These are phyloP conservation scores for Myrica gale DNA, from an alignment of 306 rosid genomes.

Conservation along the genomic window DNA sequence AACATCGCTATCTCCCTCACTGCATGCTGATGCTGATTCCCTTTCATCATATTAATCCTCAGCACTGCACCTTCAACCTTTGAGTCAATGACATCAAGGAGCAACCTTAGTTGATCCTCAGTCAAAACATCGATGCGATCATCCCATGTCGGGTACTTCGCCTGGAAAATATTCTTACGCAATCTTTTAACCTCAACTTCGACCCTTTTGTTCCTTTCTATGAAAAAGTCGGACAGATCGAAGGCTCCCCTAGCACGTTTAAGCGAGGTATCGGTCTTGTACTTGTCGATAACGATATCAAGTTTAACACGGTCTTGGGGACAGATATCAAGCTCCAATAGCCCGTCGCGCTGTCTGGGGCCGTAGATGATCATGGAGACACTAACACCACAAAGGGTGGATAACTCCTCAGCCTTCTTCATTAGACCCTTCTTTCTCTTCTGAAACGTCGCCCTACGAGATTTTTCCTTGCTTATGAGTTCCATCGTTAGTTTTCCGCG, in stretches of 20 bases:
- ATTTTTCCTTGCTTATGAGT: constrained; percentile 6
- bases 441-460: background rate
- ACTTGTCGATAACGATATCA: background rate
- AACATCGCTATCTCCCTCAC: background rate
- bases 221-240: constrained; percentile 8
- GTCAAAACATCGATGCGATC: background rate
- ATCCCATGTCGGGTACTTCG: constrained; percentile 33
- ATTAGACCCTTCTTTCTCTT: constrained; percentile 20
- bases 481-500: constrained; percentile 5
- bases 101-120: background rate
- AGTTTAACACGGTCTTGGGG: constrained; percentile 8
- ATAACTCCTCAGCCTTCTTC: constrained; percentile 15
- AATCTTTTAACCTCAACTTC: constrained; percentile 12
- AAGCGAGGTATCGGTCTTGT: background rate
- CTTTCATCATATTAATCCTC: constrained; percentile 17
- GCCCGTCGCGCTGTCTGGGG: background rate
- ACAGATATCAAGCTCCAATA: constrained; percentile 7
- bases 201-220: constrained; percentile 6
- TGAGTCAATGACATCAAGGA: constrained; percentile 1
- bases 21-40: background rate
- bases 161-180: background rate
- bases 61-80: constrained; percentile 17
- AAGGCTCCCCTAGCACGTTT: background rate
- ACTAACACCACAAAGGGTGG: constrained; percentile 18
- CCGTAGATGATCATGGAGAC: constrained; percentile 7